phyloP scores from a whole-genome alignment of 108 stramenopile genomes.

The Epithemia pelagica region DNA sequence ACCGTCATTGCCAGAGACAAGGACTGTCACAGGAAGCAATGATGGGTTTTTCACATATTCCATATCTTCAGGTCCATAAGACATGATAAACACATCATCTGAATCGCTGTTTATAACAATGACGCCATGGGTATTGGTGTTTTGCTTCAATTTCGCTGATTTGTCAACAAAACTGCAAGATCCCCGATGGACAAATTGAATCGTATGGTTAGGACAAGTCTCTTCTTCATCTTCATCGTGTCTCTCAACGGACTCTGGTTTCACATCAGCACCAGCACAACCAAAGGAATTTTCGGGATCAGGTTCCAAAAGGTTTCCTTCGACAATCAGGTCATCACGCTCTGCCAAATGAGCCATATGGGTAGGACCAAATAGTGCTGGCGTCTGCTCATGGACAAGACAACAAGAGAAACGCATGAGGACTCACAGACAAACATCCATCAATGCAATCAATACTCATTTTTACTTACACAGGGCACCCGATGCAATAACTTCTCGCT shows the following conservation, averaged over 20 bases:
- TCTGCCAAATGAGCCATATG: slow-evolving; percentile 25
- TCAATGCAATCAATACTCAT: too few species aligned
- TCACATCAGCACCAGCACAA: slow-evolving; percentile 20
- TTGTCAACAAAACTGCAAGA: slow-evolving; percentile 62
- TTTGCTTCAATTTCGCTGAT: slow-evolving; percentile 31
- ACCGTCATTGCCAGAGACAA: slow-evolving; percentile 63
- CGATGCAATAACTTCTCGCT: slow-evolving; percentile 11
- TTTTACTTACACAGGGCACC: slow-evolving; percentile 46
- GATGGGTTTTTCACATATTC: slow-evolving; percentile 6
- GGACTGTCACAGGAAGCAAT: slow-evolving; percentile 45
- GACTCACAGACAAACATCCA: too few species aligned
- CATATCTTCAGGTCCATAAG: slow-evolving; percentile 25
- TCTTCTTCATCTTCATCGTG: neutral
- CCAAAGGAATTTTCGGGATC: slow-evolving; percentile 32
- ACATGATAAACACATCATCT: slow-evolving; percentile 74
- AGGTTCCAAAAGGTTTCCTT: slow-evolving; percentile 25
- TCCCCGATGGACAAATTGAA: slow-evolving; percentile 56
- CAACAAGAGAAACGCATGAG: neutral
- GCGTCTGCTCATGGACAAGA: slow-evolving; percentile 7
- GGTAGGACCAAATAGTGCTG: slow-evolving; percentile 70
- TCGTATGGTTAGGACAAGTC: slow-evolving; percentile 6
- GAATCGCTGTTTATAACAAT: slow-evolving; percentile 56
- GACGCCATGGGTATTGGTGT: slow-evolving; percentile 32
- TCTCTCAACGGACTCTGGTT: slow-evolving; percentile 8
- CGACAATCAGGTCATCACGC: slow-evolving; percentile 23